These are phyloP conservation scores for Eucalyptus pumila DNA, from an alignment of 345 rosid genomes.

Conservation along the genomic window DNA sequence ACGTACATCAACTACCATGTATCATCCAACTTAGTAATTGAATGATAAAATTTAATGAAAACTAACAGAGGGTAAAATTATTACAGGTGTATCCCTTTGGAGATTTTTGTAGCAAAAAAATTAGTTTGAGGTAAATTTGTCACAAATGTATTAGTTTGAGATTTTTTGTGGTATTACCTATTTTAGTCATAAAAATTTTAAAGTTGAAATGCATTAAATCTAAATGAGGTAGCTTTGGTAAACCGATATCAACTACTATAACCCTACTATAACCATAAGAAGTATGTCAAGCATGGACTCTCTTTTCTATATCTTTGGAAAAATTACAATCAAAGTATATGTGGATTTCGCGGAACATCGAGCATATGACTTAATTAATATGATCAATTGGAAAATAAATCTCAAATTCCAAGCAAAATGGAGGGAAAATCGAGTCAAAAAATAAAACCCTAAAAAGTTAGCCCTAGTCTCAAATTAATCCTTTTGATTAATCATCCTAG, in stretches of 20 bases:
- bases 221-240: background rate
- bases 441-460: background rate
- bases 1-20: too few species aligned
- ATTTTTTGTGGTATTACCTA: too few species aligned
- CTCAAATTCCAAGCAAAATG: background rate
- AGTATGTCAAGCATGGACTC: background rate
- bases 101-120: too few species aligned
- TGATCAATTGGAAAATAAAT: background rate
- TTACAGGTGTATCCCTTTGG: too few species aligned
- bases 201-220: background rate
- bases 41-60: too few species aligned
- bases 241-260: background rate
- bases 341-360: background rate
- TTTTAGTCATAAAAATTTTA: background rate
- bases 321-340: background rate
- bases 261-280: background rate
- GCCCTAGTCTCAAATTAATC: background rate
- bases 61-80: too few species aligned
- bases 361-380: background rate
- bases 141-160: too few species aligned
- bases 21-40: too few species aligned
- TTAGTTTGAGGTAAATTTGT: too few species aligned
- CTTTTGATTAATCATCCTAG: background rate
- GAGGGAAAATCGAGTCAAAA: background rate
- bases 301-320: background rate